Conservation (phyloP, 225 moss, liverwort and hornwort genomes). For the Sphagnum tenellum region DNA sequence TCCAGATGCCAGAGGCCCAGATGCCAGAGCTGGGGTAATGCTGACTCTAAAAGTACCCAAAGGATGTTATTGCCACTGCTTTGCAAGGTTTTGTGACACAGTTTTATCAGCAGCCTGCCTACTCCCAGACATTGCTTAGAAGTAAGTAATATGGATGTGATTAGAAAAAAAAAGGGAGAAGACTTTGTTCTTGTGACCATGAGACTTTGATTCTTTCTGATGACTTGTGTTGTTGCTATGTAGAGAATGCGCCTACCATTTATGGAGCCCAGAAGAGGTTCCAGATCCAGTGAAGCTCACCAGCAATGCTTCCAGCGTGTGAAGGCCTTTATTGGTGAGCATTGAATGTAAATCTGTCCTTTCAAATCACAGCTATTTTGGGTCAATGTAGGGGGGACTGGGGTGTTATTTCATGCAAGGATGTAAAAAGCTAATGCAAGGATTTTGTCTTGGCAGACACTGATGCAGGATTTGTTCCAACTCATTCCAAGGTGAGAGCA, state of each 20-base stretch:
- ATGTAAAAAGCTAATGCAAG: too few relatives aligned
- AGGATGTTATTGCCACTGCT: too few relatives aligned
- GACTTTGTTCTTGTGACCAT: neutral
- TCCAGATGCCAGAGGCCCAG: slow-evolving; percentile 21
- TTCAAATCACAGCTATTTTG: neutral
- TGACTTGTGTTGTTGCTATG: too few relatives aligned
- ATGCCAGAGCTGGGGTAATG: too few relatives aligned
- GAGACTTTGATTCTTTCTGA: too few relatives aligned
- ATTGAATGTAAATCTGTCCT: neutral
- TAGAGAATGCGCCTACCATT: slow-evolving; percentile 35
- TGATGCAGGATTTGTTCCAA: slow-evolving; percentile 32
- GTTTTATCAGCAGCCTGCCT: too few relatives aligned
- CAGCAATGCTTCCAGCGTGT: slow-evolving; percentile 42
- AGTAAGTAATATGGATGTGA: neutral
- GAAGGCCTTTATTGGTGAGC: slow-evolving; percentile 30
- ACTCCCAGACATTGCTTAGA: too few relatives aligned
- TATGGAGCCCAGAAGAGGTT: slow-evolving; percentile 23
- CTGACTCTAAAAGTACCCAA: too few relatives aligned
- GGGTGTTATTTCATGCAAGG: too few relatives aligned
- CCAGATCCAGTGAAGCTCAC: slow-evolving; percentile 19
- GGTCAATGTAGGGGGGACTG: neutral
- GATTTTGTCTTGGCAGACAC: slow-evolving; percentile 24
- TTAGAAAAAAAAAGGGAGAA: neutral
- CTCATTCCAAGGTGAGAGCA: slow-evolving; percentile 32
- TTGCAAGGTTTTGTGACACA: too few relatives aligned